Percentiles rank a stretch among this genome's conserved stretches.
Conservation (phyloP, 2,329 filamentous ascomycete species). For the Xylariaceae sp. region DNA sequence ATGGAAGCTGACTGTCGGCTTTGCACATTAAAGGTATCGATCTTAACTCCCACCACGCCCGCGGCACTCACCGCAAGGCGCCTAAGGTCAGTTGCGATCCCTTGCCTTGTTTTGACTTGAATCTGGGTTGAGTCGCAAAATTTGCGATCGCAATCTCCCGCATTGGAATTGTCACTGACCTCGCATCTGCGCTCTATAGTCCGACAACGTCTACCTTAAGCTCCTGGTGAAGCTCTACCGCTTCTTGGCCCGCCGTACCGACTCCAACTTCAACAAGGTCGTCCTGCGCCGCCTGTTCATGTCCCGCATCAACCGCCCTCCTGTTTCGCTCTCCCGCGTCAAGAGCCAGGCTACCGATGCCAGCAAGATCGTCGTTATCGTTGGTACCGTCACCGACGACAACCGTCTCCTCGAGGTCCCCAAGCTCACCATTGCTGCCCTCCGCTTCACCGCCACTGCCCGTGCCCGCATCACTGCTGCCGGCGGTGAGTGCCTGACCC, state of each 20-base stretch:
- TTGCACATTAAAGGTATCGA: slow-evolving; percentile 56
- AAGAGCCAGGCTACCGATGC: slow-evolving; percentile 63
- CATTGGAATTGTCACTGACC: slow-evolving; percentile 1
- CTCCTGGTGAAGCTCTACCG: slow-evolving; percentile 97
- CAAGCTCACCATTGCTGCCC: slow-evolving; percentile 88
- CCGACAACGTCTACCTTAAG: slow-evolving; percentile 96
- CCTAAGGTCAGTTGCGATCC: slow-evolving; percentile 53
- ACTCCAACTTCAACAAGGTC: slow-evolving; percentile 97
- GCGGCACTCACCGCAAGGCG: slow-evolving; percentile 77
- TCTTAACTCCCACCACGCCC: slow-evolving; percentile 65
- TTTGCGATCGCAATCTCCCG: neutral
- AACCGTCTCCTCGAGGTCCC: slow-evolving; percentile 86
- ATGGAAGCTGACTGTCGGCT: slow-evolving; percentile 55
- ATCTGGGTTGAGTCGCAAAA: neutral
- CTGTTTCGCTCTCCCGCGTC: slow-evolving; percentile 91
- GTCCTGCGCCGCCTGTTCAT: slow-evolving; percentile 96
- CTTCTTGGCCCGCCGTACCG: slow-evolving; percentile 93
- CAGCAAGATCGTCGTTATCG: slow-evolving; percentile 85
- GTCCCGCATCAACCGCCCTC: slow-evolving; percentile 97
- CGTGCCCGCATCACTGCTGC: slow-evolving; percentile 89
- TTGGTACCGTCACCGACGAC: slow-evolving; percentile 96
- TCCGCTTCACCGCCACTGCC: slow-evolving; percentile 94
- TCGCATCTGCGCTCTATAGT: slow-evolving; percentile 38
- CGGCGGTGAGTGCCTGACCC: slow-evolving; percentile 89
- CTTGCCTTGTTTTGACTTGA: neutral